A percentile compares a stretch with the other conserved stretches of the same genome.
phyloP scores from a whole-genome alignment of 768 basidiomycete genomes.

The Auriscalpium orientale region DNA sequence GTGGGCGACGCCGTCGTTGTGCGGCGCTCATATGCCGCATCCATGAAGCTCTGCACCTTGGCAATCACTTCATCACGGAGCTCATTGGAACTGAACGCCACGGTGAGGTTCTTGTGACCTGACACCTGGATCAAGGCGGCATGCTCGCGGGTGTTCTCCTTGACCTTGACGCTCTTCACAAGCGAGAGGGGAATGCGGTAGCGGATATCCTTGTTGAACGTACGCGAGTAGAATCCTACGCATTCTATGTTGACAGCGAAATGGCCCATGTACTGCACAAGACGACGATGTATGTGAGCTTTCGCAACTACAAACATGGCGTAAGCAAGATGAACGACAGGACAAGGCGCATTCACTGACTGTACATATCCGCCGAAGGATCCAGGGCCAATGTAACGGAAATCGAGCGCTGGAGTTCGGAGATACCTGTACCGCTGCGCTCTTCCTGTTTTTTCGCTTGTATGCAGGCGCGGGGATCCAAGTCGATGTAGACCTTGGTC shows the following conservation, averaged over 20 bases:
- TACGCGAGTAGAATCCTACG: conserved; percentile 13
- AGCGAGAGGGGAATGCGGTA: conserved; percentile 13
- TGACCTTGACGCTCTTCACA: conserved; percentile 3
- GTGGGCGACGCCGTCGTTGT: background rate
- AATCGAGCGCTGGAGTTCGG: background rate
- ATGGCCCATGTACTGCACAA: conserved; percentile 2
- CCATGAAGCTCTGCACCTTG: conserved; percentile 4
- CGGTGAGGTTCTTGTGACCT: conserved; percentile 5
- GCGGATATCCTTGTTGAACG: conserved; percentile 4
- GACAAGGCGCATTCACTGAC: conserved; percentile 4
- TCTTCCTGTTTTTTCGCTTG: background rate
- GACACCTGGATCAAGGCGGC: conserved; percentile 4
- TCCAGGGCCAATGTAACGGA: conserved; percentile 9
- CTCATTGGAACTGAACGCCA: conserved; percentile 6
- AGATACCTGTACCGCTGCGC: background rate
- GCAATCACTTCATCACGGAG: conserved; percentile 7
- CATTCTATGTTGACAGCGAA: conserved; percentile 9
- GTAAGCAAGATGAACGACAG: background rate
- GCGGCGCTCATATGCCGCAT: background rate
- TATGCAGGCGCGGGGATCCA: conserved; percentile 4
- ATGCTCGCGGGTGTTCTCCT: conserved; percentile 2
- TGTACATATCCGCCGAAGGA: conserved; percentile 1
- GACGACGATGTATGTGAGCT: conserved; percentile 8
- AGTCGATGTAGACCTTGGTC: conserved; percentile 7
- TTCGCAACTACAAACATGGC: background rate